Conservation (phyloP, 192 early-diverging fungal genomes). For the Irineochytrium annulatum region DNA sequence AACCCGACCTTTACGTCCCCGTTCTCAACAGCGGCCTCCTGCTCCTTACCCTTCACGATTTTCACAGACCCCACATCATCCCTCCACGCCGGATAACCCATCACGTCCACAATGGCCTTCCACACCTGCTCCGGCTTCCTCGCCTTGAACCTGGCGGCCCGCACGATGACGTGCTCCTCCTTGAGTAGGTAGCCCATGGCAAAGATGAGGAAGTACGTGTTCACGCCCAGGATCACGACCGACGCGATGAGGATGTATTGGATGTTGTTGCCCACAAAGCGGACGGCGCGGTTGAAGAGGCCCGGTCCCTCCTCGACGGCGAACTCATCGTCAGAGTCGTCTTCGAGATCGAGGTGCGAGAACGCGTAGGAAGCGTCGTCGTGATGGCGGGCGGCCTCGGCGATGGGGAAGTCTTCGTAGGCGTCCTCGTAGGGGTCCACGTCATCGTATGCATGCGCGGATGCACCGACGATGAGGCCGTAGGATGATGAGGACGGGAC, state of each 20-base stretch:
- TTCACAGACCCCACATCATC: background rate
- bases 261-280: background rate
- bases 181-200: slow-evolving; percentile 14
- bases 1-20: too few relatives aligned
- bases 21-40: too few relatives aligned
- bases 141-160: background rate
- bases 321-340: slow-evolving; percentile 5
- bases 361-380: background rate
- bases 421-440: background rate
- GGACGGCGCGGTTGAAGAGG: background rate
- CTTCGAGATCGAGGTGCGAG: background rate
- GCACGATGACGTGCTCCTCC: slow-evolving; percentile 17
- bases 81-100: slow-evolving; percentile 6
- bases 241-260: background rate
- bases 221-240: background rate
- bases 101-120: slow-evolving; percentile 6
- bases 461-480: background rate
- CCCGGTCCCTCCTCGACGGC: background rate
- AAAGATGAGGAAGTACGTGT: background rate
- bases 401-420: background rate
- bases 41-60: too few relatives aligned
- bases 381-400: background rate
- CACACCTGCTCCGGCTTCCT: background rate
- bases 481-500: background rate
- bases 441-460: background rate